Evolutionary conservation across 2,329 filamentous ascomycete species (phyloP), one percentile per base, ranked within the genome.

Genomic region (Cladosporium sp.): DNA sequence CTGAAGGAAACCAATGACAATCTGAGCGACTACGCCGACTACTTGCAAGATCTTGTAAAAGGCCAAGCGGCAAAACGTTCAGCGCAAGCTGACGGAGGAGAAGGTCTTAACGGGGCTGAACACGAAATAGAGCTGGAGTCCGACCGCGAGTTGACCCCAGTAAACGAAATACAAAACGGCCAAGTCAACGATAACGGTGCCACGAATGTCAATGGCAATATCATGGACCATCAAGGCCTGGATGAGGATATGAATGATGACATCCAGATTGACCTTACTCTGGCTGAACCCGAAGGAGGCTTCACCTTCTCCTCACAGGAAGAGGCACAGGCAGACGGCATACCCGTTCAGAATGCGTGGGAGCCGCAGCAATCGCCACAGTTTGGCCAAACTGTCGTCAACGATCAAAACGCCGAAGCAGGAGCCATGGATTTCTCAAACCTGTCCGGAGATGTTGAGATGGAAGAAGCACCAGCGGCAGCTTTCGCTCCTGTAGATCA

Each of bases 1-100:
- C 51, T 74, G 12, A 63, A 61, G 1, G 57, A 63, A 56, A 70
- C 73, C 47, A 69, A 71, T 17, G 63, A 69, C 14, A 60, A 62
- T 9, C 67, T 70, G 56, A 62, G 45, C 8, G 58, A 65, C 9
- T 72, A 63, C 43, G 61, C 64, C 2, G 45, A 56, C 11, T 69
- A 65, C 47, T 55, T 73, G 25, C 61, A 69, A 50, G 55, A 37
- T 11, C 57, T 54, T 19, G 37, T 61, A 15, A 34, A 19, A n/a
- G 34, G 49, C 12, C 49, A 38, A 3, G 36, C 22, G 5, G 36
- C 36, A 5, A 39, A 25, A 20, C 17, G 15, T n/a, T 14, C 54
- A 2, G 15, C 17, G 3, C 14, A 56, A 20, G 12, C 14, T 7
- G 19, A 55, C n/a, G n/a, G 4, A 39, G 22, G 47, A n/a, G 52